Conservation (phyloP, 2,329 filamentous ascomycete genomes). For the Alternaria postmessia region DNA sequence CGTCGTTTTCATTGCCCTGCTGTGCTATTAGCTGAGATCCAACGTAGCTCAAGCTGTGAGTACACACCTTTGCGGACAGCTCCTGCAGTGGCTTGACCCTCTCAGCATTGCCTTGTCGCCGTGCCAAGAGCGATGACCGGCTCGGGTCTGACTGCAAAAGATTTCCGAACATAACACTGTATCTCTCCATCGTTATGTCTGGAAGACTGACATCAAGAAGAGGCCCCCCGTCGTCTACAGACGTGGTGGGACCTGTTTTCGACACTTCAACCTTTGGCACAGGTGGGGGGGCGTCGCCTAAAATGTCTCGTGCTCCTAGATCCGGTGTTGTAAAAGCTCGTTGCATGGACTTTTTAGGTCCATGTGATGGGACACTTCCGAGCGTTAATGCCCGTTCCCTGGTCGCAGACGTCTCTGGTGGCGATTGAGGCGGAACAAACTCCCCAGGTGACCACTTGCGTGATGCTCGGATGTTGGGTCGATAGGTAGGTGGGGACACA, state of each 20-base stretch:
- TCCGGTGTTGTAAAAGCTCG: constrained; percentile 28
- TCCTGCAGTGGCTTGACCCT: constrained; percentile 45
- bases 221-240: constrained; percentile 30
- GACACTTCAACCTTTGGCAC: constrained; percentile 32
- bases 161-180: constrained; percentile 90
- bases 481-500: constrained; percentile 40
- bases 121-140: constrained; percentile 40
- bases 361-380: constrained; percentile 26
- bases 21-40: constrained; percentile 17
- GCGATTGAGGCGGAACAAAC: constrained; percentile 19
- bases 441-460: constrained; percentile 34
- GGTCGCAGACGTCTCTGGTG: constrained; percentile 15
- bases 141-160: constrained; percentile 63
- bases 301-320: constrained; percentile 24
- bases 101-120: constrained; percentile 48
- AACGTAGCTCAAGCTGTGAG: not conserved
- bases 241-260: constrained; percentile 8
- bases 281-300: constrained; percentile 16
- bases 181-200: constrained; percentile 80
- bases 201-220: constrained; percentile 81
- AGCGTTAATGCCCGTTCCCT: constrained; percentile 33
- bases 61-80: constrained; percentile 45
- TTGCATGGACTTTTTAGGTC: constrained; percentile 17
- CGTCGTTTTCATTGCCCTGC: constrained; percentile 25
- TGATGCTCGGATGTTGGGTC: constrained; percentile 40